Evolutionary conservation across 129 eudicot species (phyloP), one percentile per base, ranked within the genome.

Genomic region (Chrysanthemum makinoi): DNA sequence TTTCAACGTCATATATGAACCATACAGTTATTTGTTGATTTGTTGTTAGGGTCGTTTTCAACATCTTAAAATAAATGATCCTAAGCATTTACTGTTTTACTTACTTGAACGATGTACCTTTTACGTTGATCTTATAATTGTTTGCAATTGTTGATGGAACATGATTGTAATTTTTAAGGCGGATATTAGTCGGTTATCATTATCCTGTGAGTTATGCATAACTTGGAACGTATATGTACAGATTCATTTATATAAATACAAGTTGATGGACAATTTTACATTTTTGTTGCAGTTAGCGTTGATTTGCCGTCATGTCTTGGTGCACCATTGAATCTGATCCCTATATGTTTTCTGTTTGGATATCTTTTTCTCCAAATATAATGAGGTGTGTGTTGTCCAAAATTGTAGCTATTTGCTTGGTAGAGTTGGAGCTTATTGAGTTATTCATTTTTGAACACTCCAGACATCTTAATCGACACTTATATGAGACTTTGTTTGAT

Each of bases 311-410:
- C 88, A 94, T 94, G 99, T 94, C 99, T 77, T 94, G 99, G 99
- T 94, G 99, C 85, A 87, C 99, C 54, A 94, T 94, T 51, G 99
- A 94, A 81, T 94, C 99, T 69, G 99, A 94, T 84, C 99, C 99
- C 0, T 97, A 97, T 94, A 84, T 59, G 84, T 68, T 68, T 49
- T 30, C 12, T 64, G 54, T 62, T 48, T n/a, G 13, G 33, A 18
- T 43, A 20, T 46, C 56, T 15, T 35, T n/a, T 1, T n/a, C 4
- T 17, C 8, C 43, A 10, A 19, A 16, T 8, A 62, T 43, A 15
- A 64, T 7, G 17, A 20, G 57, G 55, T 11, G 2, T 35, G 14
- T 18, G 1, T 0, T 11, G 43, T 59, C 16, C 51, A 67, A 28
- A 48, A 4, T 67, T 17, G 28, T 66, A 26, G 11, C 53, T 7